These are phyloP conservation scores for Rhizopus delemar DNA, from an alignment of 371 early-diverging fungal species.

Conservation along the genomic window DNA sequence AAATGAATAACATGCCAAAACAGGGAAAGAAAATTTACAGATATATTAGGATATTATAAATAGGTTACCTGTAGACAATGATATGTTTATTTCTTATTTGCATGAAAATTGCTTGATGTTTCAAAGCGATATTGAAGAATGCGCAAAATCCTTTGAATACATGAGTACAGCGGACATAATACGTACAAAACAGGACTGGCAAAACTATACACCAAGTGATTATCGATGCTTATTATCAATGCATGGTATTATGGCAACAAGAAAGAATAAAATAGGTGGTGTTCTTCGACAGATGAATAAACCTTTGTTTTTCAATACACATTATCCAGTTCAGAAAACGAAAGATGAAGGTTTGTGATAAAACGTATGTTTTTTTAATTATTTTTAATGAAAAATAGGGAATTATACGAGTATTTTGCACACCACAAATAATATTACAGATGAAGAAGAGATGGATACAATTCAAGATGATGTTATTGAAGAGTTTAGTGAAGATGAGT, in stretches of 20 bases:
- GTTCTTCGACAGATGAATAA: background rate
- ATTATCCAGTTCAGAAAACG: background rate
- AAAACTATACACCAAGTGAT: background rate
- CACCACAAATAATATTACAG: background rate
- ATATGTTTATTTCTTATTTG: constrained; percentile 27
- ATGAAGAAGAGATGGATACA: background rate
- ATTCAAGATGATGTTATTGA: constrained; percentile 2
- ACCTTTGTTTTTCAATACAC: background rate
- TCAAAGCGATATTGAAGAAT: constrained; percentile 21
- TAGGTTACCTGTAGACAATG: constrained; percentile 20
- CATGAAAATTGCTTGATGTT: constrained; percentile 31
- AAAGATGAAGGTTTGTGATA: background rate
- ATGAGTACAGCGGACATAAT: constrained; percentile 32
- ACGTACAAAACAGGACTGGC: constrained; percentile 27
- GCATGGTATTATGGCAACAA: constrained; percentile 28
- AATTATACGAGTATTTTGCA: background rate
- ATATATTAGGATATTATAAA: constrained; percentile 24
- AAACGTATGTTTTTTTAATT: background rate
- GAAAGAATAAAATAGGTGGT: background rate
- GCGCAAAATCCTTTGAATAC: constrained; percentile 16
- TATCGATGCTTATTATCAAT: constrained; percentile 23
- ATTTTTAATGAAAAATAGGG: background rate
- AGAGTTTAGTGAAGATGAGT: constrained; percentile 27
- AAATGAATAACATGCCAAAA: background rate
- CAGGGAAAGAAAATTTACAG: background rate